Evolutionary conservation across 257 asterid species (phyloP).

Genomic region (Primulina tabacum): DNA sequence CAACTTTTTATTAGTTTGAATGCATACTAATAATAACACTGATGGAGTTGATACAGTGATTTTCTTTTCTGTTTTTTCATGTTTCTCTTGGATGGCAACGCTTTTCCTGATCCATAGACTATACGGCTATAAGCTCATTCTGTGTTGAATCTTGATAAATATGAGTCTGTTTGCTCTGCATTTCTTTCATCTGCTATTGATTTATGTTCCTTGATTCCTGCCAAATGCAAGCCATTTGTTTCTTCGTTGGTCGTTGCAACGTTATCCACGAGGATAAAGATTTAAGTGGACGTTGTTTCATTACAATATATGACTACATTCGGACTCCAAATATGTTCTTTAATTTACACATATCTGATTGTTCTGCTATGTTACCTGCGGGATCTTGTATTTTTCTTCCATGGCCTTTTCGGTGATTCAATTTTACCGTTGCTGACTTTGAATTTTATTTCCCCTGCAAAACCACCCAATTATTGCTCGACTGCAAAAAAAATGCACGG

Average conservation of each 20-base stretch:
- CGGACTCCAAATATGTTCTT: constrained; percentile 32
- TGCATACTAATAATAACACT: constrained; percentile 26
- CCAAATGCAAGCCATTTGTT: constrained; percentile 15
- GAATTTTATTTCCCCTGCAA: background rate
- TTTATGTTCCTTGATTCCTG: constrained; percentile 16
- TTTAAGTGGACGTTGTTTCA: constrained; percentile 33
- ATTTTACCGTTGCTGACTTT: constrained; percentile 30
- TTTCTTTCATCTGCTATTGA: background rate
- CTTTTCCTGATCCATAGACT: background rate
- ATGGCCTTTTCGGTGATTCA: constrained; percentile 47
- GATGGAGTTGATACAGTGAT: background rate
- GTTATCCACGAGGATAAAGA: constrained; percentile 39
- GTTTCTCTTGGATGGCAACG: background rate
- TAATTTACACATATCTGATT: constrained; percentile 29
- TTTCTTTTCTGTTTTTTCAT: background rate
- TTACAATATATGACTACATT: constrained; percentile 24
- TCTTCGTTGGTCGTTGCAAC: constrained; percentile 34
- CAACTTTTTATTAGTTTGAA: constrained; percentile 7
- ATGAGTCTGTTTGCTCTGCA: background rate
- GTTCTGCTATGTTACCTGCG: constrained; percentile 17
- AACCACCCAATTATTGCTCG: background rate
- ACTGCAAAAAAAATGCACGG: constrained; percentile 41
- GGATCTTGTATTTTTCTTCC: constrained; percentile 36
- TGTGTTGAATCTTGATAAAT: background rate
- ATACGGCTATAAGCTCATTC: background rate